Evolutionary conservation across 1,139 yeast genomes (phyloP).

Genomic region (Diutina ranongensis): DNA sequence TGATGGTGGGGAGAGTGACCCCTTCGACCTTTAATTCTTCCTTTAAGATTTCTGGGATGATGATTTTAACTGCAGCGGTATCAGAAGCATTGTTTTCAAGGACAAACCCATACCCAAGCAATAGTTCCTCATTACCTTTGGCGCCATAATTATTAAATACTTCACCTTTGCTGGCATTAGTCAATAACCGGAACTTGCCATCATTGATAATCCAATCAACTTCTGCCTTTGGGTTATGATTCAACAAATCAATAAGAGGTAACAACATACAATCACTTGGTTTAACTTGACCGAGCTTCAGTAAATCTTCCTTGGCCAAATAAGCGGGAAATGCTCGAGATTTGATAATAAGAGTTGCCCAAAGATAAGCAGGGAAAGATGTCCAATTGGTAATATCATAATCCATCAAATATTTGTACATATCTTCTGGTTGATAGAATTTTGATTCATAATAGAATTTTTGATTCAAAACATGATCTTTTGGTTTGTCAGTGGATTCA

Average conservation of each 20-base stretch:
- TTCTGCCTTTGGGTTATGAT: conserved; percentile 52
- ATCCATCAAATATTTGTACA: conserved; percentile 18
- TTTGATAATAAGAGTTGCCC: conserved; percentile 63
- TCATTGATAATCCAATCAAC: conserved; percentile 45
- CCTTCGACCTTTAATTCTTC: conserved; percentile 26
- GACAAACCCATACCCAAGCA: conserved; percentile 61
- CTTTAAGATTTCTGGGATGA: conserved; percentile 27
- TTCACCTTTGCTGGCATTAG: conserved; percentile 22
- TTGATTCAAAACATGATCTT: conserved; percentile 27
- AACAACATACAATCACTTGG: conserved; percentile 41
- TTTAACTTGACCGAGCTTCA: conserved; percentile 18
- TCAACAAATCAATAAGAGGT: conserved; percentile 71
- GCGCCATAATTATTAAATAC: conserved; percentile 76
- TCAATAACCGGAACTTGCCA: not conserved
- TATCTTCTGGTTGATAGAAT: conserved; percentile 29
- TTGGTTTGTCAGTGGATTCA: conserved; percentile 20
- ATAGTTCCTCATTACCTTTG: conserved; percentile 70
- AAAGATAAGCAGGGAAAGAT: conserved; percentile 51
- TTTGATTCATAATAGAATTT: conserved; percentile 37
- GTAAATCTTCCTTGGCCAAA: conserved; percentile 17
- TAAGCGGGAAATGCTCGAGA: conserved; percentile 73
- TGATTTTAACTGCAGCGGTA: conserved; percentile 45
- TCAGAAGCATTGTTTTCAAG: conserved; percentile 50
- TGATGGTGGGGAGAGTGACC: conserved; percentile 32
- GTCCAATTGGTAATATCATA: conserved; percentile 36